Conservation (phyloP, 495 filamentous ascomycete genomes). For the Aspergillus avenaceus region DNA sequence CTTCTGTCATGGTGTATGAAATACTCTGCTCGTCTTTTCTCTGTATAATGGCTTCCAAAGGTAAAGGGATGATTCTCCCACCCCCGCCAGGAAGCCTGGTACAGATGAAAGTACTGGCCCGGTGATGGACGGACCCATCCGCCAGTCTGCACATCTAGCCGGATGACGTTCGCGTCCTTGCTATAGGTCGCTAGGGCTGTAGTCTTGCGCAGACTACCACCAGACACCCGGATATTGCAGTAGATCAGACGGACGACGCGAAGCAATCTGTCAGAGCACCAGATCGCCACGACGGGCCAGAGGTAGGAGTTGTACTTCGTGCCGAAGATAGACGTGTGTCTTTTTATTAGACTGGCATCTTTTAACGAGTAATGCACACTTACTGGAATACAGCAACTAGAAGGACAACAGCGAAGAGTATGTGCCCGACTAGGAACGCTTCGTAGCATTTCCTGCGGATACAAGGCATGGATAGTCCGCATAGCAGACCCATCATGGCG, state of each 20-base stretch:
- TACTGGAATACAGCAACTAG: constrained; percentile 32
- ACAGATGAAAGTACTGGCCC: constrained; percentile 43
- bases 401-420: constrained; percentile 34
- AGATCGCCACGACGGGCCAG: no score
- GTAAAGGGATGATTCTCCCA: constrained; percentile 54
- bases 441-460: constrained; percentile 40
- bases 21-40: no score
- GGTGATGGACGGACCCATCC: constrained; percentile 20
- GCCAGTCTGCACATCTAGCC: not conserved
- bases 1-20: no score
- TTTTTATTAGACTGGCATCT: no score
- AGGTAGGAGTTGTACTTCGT: no score
- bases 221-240: no score
- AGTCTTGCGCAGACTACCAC: no score
- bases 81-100: constrained; percentile 29
- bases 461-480: constrained; percentile 29
- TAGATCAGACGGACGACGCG: no score
- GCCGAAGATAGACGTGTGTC: no score
- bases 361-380: constrained; percentile 21
- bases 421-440: constrained; percentile 41
- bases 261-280: no score
- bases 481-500: constrained; percentile 34
- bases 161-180: no score
- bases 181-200: no score
- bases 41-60: constrained; percentile 31